These are phyloP conservation scores for Pleurotus eryngii DNA, from an alignment of 768 basidiomycete genomes.

Conservation along the genomic window DNA sequence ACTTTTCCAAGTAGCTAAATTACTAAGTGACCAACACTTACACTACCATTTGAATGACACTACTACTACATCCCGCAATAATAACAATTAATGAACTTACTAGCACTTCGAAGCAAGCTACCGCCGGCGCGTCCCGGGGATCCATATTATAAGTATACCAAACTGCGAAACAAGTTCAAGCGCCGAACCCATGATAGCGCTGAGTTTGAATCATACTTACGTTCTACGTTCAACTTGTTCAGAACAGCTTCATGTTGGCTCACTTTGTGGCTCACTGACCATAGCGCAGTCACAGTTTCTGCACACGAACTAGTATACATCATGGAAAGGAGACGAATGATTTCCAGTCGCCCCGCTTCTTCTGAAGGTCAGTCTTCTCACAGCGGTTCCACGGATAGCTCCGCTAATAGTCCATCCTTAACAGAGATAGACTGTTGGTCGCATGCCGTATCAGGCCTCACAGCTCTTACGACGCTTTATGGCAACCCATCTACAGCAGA, in stretches of 20 bases:
- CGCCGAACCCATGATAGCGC: not conserved
- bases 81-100: no score
- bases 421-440: conserved; percentile 78
- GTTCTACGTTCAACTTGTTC: not conserved
- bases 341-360: conserved; percentile 61
- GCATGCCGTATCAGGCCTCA: conserved; percentile 60
- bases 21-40: no score
- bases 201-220: conserved; percentile 6
- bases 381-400: not conserved
- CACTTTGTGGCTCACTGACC: not conserved
- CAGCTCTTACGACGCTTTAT: conserved; percentile 51
- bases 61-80: no score
- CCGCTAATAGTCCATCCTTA: not conserved
- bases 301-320: not conserved
- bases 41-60: no score
- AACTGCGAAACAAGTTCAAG: not conserved
- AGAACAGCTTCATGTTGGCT: not conserved
- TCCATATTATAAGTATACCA: no score
- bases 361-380: conserved; percentile 59
- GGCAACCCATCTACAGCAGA: conserved; percentile 47
- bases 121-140: no score
- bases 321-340: conserved; percentile 69
- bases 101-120: no score
- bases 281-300: not conserved
- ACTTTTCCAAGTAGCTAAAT: no score